A percentile compares a stretch with the other conserved stretches of the same genome.
These are phyloP conservation scores for Mediolabrus comicus DNA, from an alignment of 108 stramenopile genomes.

Conservation along the genomic window DNA sequence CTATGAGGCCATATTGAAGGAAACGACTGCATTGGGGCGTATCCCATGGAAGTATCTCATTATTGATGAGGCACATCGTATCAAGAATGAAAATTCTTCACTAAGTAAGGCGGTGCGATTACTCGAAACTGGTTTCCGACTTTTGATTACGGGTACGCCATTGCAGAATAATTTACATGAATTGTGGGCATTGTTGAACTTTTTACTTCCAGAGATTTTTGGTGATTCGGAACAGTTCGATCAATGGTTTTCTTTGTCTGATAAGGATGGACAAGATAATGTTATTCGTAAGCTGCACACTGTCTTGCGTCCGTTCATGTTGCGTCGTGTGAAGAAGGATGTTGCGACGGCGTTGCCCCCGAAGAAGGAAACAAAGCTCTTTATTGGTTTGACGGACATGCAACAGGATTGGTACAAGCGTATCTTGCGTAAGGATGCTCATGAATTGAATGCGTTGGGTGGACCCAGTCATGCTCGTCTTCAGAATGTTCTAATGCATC, in stretches of 20 bases:
- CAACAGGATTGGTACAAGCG: slow-evolving; percentile 94
- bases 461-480: slow-evolving; percentile 66
- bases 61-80: slow-evolving; percentile 98
- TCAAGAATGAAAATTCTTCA: slow-evolving; percentile 94
- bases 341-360: slow-evolving; percentile 88
- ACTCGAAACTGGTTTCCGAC: slow-evolving; percentile 83
- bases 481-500: slow-evolving; percentile 97
- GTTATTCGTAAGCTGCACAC: slow-evolving; percentile 92
- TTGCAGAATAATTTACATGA: slow-evolving; percentile 98
- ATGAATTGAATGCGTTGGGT: slow-evolving; percentile 87
- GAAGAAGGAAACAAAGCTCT: slow-evolving; percentile 89
- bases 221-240: slow-evolving; percentile 90
- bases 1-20: slow-evolving; percentile 95
- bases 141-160: slow-evolving; percentile 98
- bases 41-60: slow-evolving; percentile 95
- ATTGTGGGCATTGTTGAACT: slow-evolving; percentile 95
- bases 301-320: slow-evolving; percentile 97
- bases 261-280: slow-evolving; percentile 12
- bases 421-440: slow-evolving; percentile 83
- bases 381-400: slow-evolving; percentile 88
- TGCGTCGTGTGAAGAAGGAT: slow-evolving; percentile 95
- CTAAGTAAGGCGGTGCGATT: slow-evolving; percentile 89
- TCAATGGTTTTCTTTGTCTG: slow-evolving; percentile 80
- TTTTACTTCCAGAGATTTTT: slow-evolving; percentile 88
- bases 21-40: slow-evolving; percentile 73